Evolutionary conservation across 257 asterid genomes (phyloP).

Genomic region (Lycium barbarum): DNA sequence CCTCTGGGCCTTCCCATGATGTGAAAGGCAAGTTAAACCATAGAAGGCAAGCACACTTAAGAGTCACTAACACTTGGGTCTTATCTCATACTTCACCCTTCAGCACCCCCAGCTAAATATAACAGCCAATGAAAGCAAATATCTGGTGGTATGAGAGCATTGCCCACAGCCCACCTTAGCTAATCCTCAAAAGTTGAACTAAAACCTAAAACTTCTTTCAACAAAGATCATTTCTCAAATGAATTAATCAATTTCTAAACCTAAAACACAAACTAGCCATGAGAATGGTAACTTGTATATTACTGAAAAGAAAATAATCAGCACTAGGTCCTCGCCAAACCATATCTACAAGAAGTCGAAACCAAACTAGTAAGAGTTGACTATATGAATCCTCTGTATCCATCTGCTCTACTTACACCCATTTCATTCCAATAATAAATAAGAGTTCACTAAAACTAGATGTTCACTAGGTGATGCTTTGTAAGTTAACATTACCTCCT

Average conservation of each 20-base stretch:
- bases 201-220: not conserved
- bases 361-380: conserved; percentile 23
- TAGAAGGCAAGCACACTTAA: conserved; percentile 7
- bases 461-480: conserved; percentile 19
- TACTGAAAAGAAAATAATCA: conserved; percentile 10
- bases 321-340: not conserved
- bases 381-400: conserved; percentile 23
- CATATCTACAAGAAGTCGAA: conserved; percentile 19
- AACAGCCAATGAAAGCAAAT: conserved; percentile 2
- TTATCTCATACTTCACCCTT: conserved; percentile 12
- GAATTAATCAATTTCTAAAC: conserved; percentile 17
- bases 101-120: not conserved
- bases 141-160: conserved; percentile 6
- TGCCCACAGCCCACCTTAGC: conserved; percentile 18
- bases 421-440: not conserved
- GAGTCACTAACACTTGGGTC: conserved; percentile 17
- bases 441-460: not conserved
- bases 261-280: not conserved
- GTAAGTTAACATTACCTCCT: conserved; percentile 64
- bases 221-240: conserved; percentile 1
- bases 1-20: conserved; percentile 23
- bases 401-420: not conserved
- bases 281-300: conserved; percentile 12
- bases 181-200: conserved; percentile 21
- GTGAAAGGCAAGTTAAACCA: conserved; percentile 23